Conservation (phyloP, 1,139 yeast genomes). For the Schwanniomyces etchellsii region DNA sequence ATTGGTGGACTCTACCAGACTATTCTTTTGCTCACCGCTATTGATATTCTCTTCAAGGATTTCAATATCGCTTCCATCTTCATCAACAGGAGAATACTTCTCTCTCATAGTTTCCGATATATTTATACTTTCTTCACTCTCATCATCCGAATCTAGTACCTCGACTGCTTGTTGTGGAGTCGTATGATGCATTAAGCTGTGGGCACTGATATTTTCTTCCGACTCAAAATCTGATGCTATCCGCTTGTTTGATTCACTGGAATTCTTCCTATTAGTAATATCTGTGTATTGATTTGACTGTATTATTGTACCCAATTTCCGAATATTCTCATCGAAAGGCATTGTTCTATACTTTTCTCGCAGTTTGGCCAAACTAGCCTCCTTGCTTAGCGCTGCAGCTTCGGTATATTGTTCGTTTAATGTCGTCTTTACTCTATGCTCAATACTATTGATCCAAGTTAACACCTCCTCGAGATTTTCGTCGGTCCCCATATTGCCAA, state of each 20-base stretch:
- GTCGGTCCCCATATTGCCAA: background rate
- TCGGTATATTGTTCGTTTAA: constrained; percentile 34
- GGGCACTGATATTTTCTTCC: too few relatives aligned
- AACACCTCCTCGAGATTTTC: constrained; percentile 31
- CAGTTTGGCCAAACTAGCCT: constrained; percentile 23
- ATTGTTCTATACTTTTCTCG: constrained; percentile 20
- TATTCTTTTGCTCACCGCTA: constrained; percentile 1
- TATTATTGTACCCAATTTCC: constrained; percentile 6
- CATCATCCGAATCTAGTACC: too few relatives aligned
- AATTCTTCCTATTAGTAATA: too few relatives aligned
- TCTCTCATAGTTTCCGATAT: too few relatives aligned
- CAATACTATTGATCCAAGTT: constrained; percentile 48
- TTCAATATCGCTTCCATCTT: constrained; percentile 4
- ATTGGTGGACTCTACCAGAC: constrained; percentile 1
- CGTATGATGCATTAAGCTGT: too few relatives aligned
- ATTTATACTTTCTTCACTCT: too few relatives aligned
- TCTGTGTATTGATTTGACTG: too few relatives aligned
- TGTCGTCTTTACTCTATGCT: constrained; percentile 34
- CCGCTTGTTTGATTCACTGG: too few relatives aligned
- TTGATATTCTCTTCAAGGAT: constrained; percentile 1
- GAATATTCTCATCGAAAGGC: constrained; percentile 35
- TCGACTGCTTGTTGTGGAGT: too few relatives aligned
- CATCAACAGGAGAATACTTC: constrained; percentile 5
- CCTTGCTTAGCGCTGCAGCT: constrained; percentile 24
- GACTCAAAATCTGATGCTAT: too few relatives aligned